Evolutionary conservation across 306 rosid genomes (phyloP).

Genomic region (Potentilla sterilis): DNA sequence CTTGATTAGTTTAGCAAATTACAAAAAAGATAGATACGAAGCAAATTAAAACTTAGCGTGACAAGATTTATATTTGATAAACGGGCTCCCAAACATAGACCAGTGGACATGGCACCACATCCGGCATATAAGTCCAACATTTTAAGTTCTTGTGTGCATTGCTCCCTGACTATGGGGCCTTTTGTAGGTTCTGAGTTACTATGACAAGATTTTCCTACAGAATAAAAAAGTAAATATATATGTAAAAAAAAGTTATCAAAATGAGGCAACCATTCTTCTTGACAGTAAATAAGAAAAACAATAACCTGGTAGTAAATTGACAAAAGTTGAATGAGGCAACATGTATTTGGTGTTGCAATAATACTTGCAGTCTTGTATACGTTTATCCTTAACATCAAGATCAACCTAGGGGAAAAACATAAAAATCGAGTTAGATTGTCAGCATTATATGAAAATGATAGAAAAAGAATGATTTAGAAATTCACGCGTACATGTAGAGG

Average conservation of each 20-base stretch:
- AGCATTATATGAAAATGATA: neutral
- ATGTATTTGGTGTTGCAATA: slow-evolving; percentile 55
- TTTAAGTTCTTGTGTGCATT: slow-evolving; percentile 35
- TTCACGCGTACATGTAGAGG: slow-evolving; percentile 38
- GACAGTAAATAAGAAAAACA: neutral
- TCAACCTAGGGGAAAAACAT: slow-evolving; percentile 34
- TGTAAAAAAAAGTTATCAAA: no score
- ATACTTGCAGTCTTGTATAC: slow-evolving; percentile 43
- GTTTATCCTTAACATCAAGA: slow-evolving; percentile 29
- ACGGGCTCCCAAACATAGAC: slow-evolving; percentile 67
- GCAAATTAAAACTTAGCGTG: slow-evolving; percentile 44
- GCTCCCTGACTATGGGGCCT: slow-evolving; percentile 14
- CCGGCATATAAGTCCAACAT: slow-evolving; percentile 74
- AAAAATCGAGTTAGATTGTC: neutral
- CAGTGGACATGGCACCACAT: slow-evolving; percentile 94
- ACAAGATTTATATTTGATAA: slow-evolving; percentile 59
- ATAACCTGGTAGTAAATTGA: slow-evolving; percentile 52
- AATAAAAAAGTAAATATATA: no score
- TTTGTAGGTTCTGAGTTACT: slow-evolving; percentile 31
- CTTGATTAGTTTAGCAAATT: neutral
- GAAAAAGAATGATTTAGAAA: neutral
- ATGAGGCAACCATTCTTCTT: neutral
- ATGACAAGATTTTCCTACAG: slow-evolving; percentile 27
- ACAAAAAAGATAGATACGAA: neutral
- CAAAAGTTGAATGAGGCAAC: slow-evolving; percentile 51